These are phyloP conservation scores for Hygrocybe coccinea DNA, from an alignment of 768 basidiomycete genomes.

Conservation along the genomic window DNA sequence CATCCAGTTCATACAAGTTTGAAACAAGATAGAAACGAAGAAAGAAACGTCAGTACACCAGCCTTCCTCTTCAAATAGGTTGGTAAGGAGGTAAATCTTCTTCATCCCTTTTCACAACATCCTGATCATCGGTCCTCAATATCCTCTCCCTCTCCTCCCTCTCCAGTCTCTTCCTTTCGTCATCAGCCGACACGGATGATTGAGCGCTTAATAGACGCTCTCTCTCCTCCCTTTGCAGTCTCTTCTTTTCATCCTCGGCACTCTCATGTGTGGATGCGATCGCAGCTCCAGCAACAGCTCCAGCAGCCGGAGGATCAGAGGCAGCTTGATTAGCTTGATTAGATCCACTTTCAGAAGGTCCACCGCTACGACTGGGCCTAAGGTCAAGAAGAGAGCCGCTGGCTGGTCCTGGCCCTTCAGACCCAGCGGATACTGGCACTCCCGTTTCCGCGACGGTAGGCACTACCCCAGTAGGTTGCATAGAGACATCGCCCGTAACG, in stretches of 20 bases:
- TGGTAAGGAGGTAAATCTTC: constrained; percentile 51
- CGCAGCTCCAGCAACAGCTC: constrained; percentile 22
- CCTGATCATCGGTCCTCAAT: constrained; percentile 23
- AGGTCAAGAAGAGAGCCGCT: constrained; percentile 59
- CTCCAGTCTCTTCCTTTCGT: constrained; percentile 62
- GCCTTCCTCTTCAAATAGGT: constrained; percentile 11
- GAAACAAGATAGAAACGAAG: not conserved
- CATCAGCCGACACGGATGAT: constrained; percentile 38
- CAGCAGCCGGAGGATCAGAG: constrained; percentile 6
- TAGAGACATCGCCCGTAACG: not conserved
- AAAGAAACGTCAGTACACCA: not conserved
- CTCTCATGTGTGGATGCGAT: constrained; percentile 34
- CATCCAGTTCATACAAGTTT: not conserved
- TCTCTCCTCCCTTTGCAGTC: constrained; percentile 24
- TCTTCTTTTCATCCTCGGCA: constrained; percentile 49
- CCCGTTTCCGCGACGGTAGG: constrained; percentile 77
- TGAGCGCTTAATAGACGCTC: constrained; percentile 1
- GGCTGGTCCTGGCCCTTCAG: constrained; percentile 58
- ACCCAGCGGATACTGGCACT: constrained; percentile 59
- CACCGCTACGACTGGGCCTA: constrained; percentile 36
- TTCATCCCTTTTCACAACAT: constrained; percentile 10
- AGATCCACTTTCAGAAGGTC: constrained; percentile 13
- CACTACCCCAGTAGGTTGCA: constrained; percentile 28
- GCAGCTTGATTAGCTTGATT: too few species aligned
- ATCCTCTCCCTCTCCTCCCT: constrained; percentile 62